Evolutionary conservation across 2,329 filamentous ascomycete genomes (phyloP).

Genomic region (Fusarium sp.): DNA sequence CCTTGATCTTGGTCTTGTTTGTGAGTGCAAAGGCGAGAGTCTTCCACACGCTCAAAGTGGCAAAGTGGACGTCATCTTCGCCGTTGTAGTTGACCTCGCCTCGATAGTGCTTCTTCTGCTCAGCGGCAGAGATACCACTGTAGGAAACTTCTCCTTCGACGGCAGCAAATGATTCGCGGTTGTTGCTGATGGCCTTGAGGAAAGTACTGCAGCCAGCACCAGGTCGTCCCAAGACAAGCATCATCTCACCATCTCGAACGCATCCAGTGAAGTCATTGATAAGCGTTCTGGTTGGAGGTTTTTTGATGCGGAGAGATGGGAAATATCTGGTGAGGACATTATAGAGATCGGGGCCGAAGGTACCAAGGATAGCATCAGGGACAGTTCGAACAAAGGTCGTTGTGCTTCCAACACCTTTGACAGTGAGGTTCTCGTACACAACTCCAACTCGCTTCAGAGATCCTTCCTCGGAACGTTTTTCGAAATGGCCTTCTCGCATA

Average conservation of each 20-base stretch:
- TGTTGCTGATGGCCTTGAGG: conserved; percentile 80
- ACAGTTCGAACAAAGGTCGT: conserved; percentile 78
- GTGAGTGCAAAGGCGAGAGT: conserved; percentile 80
- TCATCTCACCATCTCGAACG: conserved; percentile 54
- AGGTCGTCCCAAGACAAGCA: conserved; percentile 71
- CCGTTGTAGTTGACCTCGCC: conserved; percentile 84
- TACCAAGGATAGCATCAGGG: conserved; percentile 79
- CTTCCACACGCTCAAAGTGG: conserved; percentile 80
- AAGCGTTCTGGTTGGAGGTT: conserved; percentile 46
- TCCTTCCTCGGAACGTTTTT: conserved; percentile 54
- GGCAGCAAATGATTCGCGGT: conserved; percentile 72
- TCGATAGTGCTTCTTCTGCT: conserved; percentile 75
- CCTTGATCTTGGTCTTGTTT: conserved; percentile 79
- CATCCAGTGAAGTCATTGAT: conserved; percentile 52
- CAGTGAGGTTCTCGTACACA: conserved; percentile 80
- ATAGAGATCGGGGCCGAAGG: conserved; percentile 85
- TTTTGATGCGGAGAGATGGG: conserved; percentile 47
- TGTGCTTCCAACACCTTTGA: conserved; percentile 76
- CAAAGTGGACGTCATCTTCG: conserved; percentile 82
- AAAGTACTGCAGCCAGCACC: conserved; percentile 83
- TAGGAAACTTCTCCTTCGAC: conserved; percentile 79
- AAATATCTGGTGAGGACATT: conserved; percentile 63
- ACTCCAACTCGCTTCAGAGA: conserved; percentile 84
- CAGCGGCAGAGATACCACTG: conserved; percentile 75
- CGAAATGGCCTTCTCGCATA: conserved; percentile 39